Evolutionary conservation across 257 asterid genomes (phyloP), one percentile per base, ranked within the genome.

Genomic region (Pogostemon cablin): DNA sequence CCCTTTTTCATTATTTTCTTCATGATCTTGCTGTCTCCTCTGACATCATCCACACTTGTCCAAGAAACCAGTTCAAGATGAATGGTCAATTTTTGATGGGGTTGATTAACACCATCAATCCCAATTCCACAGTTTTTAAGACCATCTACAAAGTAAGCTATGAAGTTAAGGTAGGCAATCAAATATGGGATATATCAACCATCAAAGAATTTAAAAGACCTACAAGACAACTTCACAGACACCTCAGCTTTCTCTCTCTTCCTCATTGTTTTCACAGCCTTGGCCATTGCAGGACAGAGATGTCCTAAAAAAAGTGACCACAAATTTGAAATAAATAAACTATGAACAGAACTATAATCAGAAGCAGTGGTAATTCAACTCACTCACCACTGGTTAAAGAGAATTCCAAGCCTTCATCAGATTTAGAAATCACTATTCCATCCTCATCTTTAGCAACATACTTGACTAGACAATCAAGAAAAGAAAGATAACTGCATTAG

Each of bases 221-320:
- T 83, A 87, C 90, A 81, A 43, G 80, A 69, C 60, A 74, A 84
- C 73, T 83, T 87, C 66, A 85, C 95, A 46, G 71, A 83, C 46
- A 87, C 62, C n/a, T 85, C 86, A 68, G 85, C 86, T 59, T 77
- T 79, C 72, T 87, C 95, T 52, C 91, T 86, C 71, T 83, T 85
- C 81, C 95, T 83, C 91, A 87, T 85, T 55, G 91, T 83, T 72
- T 75, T 87, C 60, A 79, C 62, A 20, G 86, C 85, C 74, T 59
- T 82, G 77, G 79, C 82, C 82, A 87, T 80, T 73, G 89, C 91
- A 72, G 91, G 82, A 75, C 83, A 85, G 5, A 83, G 38, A 67
- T 75, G 74, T 8, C 89, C 93, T 87, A 75, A 72, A 9, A 63
- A 64, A 32, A 2, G 4, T 37, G 17, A 35, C n/a, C 17, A 47